These are phyloP conservation scores for Fusarium annulatum DNA, from an alignment of 2,329 filamentous ascomycete species.

Conservation along the genomic window DNA sequence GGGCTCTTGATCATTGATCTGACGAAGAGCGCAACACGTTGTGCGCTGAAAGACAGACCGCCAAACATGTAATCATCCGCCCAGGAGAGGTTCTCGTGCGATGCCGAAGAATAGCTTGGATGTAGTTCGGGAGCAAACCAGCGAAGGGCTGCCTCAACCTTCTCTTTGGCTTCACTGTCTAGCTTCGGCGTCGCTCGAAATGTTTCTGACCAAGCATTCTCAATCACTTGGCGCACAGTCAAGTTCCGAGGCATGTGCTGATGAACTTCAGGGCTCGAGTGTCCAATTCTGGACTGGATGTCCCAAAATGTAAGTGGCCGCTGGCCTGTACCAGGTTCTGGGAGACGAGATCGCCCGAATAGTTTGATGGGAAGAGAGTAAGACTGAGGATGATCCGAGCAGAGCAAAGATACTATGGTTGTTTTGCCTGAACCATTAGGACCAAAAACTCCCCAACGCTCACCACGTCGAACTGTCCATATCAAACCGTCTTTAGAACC, in stretches of 20 bases:
- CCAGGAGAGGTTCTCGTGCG: conserved; percentile 63
- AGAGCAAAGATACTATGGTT: conserved; percentile 90
- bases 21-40: conserved; percentile 87
- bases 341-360: conserved; percentile 85
- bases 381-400: conserved; percentile 94
- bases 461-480: conserved; percentile 85
- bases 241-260: conserved; percentile 87
- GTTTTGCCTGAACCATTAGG: conserved; percentile 97
- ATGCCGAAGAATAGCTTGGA: conserved; percentile 54
- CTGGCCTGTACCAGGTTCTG: conserved; percentile 72
- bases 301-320: conserved; percentile 91
- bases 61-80: conserved; percentile 76
- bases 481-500: conserved; percentile 72
- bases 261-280: conserved; percentile 94
- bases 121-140: conserved; percentile 87
- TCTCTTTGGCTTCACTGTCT: conserved; percentile 62
- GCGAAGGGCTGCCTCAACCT: conserved; percentile 75
- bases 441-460: conserved; percentile 93
- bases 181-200: conserved; percentile 79
- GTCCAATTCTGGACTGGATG: conserved; percentile 87
- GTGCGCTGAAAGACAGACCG: conserved; percentile 80
- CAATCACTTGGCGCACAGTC: conserved; percentile 78
- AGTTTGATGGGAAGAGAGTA: conserved; percentile 89
- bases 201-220: conserved; percentile 91
- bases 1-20: conserved; percentile 83